Base-by-base conservation (phyloP, 2,329 filamentous ascomycete genomes). In the Metarhizium brunneum region DNA sequence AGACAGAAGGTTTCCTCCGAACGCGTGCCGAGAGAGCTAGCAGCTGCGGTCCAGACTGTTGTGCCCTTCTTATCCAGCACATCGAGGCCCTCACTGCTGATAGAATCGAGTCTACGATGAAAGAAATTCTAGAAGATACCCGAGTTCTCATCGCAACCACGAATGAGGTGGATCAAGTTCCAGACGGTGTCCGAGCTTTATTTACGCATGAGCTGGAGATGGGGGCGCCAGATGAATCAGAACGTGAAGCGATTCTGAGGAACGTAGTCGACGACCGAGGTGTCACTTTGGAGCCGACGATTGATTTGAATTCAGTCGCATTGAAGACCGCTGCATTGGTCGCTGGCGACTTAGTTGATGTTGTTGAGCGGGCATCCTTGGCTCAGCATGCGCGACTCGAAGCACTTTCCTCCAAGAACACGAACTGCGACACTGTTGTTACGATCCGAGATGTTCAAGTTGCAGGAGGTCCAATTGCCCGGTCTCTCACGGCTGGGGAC, bases 161-260 rank as follows among this genome's bases (percentile, higher is more conserved):
- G 0, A 96, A 91, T 6, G 92, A 97, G 62, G 85, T 96, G 0
- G 94, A 97, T 67, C 95, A 97, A 69, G 83, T 99, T 1, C 89
- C 92, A 0, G 92, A 96, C 64, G 88, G 88, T 0, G 85, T 97
- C 20, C 84, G 94, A 54, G 90, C 90, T 11, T 77, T 97, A 2
- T 97, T 99, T 69, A 96, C 91, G 0, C 92, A 99, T 64, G 94
- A 99, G 70, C 79, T 99, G 47, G 92, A 97, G 66, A 90, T 99
- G 82, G 83, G 78, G 48, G 94, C 94, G 0, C 94, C 94, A 0
- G 92, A 97, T 63, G 94, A 99, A 68, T 85, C 84, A 30, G 92
- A 97, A 71, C 81, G 94, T 73, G 92, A 96, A 73, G 88, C 87
- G 2, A 94, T 97, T 50, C 74, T 99, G 8, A 83, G 82, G 53